Evolutionary conservation across 306 rosid species (phyloP).

Genomic region (Pterocarpus macrocarpus): DNA sequence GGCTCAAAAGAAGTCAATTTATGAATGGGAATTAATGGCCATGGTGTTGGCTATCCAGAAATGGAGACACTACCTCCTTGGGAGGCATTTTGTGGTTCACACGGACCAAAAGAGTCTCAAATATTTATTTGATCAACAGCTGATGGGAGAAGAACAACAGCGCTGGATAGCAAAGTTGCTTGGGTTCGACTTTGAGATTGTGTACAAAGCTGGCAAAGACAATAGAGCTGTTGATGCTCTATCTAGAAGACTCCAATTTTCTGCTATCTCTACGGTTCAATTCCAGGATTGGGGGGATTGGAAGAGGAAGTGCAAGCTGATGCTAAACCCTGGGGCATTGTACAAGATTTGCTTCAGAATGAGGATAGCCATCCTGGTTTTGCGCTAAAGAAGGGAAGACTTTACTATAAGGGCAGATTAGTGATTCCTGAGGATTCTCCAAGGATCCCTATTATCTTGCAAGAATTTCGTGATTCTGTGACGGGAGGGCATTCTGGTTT

Average conservation of each 20-base stretch:
- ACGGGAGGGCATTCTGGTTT: too few relatives aligned
- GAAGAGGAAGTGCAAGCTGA: not conserved
- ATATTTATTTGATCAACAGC: too few relatives aligned
- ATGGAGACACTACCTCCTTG: not conserved
- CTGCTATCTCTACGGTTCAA: not conserved
- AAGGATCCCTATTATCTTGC: not conserved
- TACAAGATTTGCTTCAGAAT: not conserved
- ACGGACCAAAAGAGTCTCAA: not conserved
- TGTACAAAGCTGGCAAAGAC: not conserved
- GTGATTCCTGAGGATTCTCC: not conserved
- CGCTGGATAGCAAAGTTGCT: not conserved
- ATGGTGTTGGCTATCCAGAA: not conserved
- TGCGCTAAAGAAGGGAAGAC: not conserved
- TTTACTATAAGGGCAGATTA: not conserved
- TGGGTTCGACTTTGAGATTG: not conserved
- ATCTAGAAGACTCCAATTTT: not conserved
- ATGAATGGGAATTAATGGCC: not conserved
- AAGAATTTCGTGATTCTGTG: too few relatives aligned
- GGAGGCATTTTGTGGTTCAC: not conserved
- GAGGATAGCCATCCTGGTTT: not conserved
- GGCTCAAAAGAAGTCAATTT: not conserved
- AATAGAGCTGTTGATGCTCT: not conserved
- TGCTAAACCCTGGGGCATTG: not conserved
- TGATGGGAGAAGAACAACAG: not conserved
- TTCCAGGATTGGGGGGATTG: not conserved